Conservation (phyloP, 1,284 basidiomycete species). For the Ustilago cynodontis region DNA sequence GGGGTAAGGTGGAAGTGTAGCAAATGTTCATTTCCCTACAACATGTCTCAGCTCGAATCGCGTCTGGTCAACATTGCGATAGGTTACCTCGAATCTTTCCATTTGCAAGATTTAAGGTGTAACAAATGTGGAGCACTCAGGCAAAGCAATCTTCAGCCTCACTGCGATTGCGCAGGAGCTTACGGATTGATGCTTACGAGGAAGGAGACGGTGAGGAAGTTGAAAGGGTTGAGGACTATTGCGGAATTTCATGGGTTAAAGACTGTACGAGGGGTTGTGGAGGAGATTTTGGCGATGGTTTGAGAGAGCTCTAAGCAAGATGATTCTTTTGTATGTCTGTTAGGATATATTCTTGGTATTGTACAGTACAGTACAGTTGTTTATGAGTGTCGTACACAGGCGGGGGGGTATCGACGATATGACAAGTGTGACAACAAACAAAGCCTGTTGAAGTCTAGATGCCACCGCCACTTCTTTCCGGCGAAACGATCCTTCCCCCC, state of each 20-base stretch:
- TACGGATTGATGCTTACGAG: conserved; percentile 59
- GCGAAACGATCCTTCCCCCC: conserved; percentile 38
- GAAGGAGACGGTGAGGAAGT: conserved; percentile 56
- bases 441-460: no score
- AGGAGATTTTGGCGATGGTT: conserved; percentile 28
- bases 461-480: conserved; percentile 52
- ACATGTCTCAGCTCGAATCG: conserved; percentile 85
- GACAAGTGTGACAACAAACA: no score
- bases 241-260: conserved; percentile 53
- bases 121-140: conserved; percentile 88
- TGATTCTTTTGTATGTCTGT: no score
- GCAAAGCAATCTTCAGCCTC: conserved; percentile 84
- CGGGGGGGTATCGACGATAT: no score
- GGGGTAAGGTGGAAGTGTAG: conserved; percentile 68
- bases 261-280: conserved; percentile 15
- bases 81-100: conserved; percentile 79
- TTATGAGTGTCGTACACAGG: no score
- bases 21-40: conserved; percentile 87
- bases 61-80: conserved; percentile 83
- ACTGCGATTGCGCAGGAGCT: conserved; percentile 84
- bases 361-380: no score
- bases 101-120: conserved; percentile 86
- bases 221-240: conserved; percentile 50
- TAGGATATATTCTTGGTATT: no score
- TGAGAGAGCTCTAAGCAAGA: not conserved